Percentiles rank a stretch among this genome's conserved stretches.
phyloP scores from a whole-genome alignment of 2,329 filamentous ascomycete species.

The Clathrospora elynae region DNA sequence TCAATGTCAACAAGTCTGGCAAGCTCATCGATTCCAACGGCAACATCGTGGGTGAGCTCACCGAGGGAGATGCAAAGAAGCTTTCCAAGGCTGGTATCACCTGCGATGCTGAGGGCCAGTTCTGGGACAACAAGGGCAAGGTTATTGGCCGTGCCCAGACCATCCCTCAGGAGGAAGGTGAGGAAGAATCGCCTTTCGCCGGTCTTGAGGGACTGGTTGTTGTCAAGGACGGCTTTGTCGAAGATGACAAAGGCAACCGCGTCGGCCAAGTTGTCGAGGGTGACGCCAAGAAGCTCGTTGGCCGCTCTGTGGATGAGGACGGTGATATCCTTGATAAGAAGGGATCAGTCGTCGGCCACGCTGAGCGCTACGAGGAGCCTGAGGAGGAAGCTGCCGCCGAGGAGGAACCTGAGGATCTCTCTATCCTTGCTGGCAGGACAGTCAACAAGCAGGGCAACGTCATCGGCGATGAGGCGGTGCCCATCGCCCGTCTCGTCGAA shows the following conservation, averaged over 20 bases:
- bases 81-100: conserved; percentile 56
- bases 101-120: conserved; percentile 55
- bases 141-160: conserved; percentile 58
- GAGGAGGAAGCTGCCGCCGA: conserved; percentile 59
- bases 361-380: conserved; percentile 66
- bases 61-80: conserved; percentile 59
- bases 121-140: conserved; percentile 60
- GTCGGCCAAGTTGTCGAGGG: conserved; percentile 57
- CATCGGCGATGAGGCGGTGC: conserved; percentile 56
- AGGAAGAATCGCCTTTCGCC: conserved; percentile 57
- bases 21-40: conserved; percentile 56
- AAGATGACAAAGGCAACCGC: conserved; percentile 57
- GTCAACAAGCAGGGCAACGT: conserved; percentile 59
- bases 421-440: conserved; percentile 53
- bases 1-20: conserved; percentile 57
- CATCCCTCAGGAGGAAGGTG: conserved; percentile 52
- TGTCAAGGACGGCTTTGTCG: conserved; percentile 56
- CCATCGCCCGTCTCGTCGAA: conserved; percentile 68
- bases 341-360: conserved; percentile 58
- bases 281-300: conserved; percentile 58
- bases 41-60: conserved; percentile 55
- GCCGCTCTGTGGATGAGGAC: conserved; percentile 57
- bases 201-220: conserved; percentile 58
- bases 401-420: conserved; percentile 52
- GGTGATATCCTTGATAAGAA: conserved; percentile 61